Evolutionary conservation across 768 basidiomycete species (phyloP).

Genomic region (Boletus rubescentipes): DNA sequence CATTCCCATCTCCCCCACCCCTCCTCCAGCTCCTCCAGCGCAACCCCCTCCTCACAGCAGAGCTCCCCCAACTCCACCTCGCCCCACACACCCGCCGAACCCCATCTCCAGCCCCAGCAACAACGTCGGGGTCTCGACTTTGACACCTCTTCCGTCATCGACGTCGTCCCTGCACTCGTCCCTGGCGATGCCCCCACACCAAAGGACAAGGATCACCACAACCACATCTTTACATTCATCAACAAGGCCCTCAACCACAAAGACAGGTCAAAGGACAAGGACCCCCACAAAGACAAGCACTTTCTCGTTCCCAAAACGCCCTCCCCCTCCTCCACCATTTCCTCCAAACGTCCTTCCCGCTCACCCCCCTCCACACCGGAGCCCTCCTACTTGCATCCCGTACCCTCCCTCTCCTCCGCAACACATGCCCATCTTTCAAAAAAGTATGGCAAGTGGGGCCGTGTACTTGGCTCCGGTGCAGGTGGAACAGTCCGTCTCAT

Average conservation of each 20-base stretch:
- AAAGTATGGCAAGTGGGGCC: conserved; percentile 99
- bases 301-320: conserved; percentile 26
- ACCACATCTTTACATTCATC: conserved; percentile 34
- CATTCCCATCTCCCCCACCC: conserved; percentile 40
- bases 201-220: conserved; percentile 29
- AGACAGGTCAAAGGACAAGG: conserved; percentile 24
- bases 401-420: conserved; percentile 71
- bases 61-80: conserved; percentile 26
- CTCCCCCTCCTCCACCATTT: conserved; percentile 31
- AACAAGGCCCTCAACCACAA: conserved; percentile 35
- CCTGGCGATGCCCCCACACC: conserved; percentile 14
- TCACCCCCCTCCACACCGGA: conserved; percentile 27
- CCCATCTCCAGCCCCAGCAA: conserved; percentile 35
- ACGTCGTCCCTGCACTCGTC: conserved; percentile 30
- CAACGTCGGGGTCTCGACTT: conserved; percentile 36
- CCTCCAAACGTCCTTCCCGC: conserved; percentile 30
- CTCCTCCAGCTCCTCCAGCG: conserved; percentile 16
- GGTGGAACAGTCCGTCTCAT: conserved; percentile 98
- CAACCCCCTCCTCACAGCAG: conserved; percentile 28
- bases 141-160: conserved; percentile 35
- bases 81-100: conserved; percentile 30
- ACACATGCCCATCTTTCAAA: conserved; percentile 93
- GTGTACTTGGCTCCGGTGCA: conserved; percentile 91
- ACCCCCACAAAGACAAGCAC: conserved; percentile 1
- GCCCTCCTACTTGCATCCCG: conserved; percentile 33